Percentiles rank a stretch among this genome's conserved stretches.
These are phyloP conservation scores for Kluyveromyces nonfermentans DNA, from an alignment of 805 yeast genomes.

Conservation along the genomic window DNA sequence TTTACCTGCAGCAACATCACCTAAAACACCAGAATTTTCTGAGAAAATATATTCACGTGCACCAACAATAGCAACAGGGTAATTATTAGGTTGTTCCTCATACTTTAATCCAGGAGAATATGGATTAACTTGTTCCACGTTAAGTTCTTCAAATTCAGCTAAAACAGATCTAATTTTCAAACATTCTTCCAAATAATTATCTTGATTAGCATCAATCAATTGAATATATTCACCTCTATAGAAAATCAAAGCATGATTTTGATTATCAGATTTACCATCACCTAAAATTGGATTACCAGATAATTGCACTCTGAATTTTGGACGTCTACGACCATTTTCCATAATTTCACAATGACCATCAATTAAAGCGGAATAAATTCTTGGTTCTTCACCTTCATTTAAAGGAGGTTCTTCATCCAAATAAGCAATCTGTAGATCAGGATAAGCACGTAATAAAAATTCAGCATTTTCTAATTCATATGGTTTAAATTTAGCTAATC, in stretches of 20 bases:
- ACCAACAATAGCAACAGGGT: slow-evolving; percentile 80
- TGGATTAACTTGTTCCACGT: slow-evolving; percentile 70
- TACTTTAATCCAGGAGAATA: slow-evolving; percentile 65
- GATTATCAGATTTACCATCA: slow-evolving; percentile 85
- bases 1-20: slow-evolving; percentile 87
- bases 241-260: slow-evolving; percentile 70
- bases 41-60: slow-evolving; percentile 84
- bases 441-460: slow-evolving; percentile 72
- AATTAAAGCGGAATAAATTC: slow-evolving; percentile 66
- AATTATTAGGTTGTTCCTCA: slow-evolving; percentile 39
- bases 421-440: slow-evolving; percentile 83
- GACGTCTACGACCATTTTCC: slow-evolving; percentile 67
- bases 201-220: slow-evolving; percentile 81
- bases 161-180: slow-evolving; percentile 70
- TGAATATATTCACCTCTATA: slow-evolving; percentile 81
- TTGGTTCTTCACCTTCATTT: slow-evolving; percentile 58
- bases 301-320: slow-evolving; percentile 63
- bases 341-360: slow-evolving; percentile 73
- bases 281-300: slow-evolving; percentile 83
- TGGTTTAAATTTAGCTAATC: slow-evolving; percentile 59
- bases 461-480: slow-evolving; percentile 77
- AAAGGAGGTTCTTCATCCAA: slow-evolving; percentile 85
- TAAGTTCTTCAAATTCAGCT: slow-evolving; percentile 74
- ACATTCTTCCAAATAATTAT: slow-evolving; percentile 79
- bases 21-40: slow-evolving; percentile 75